Evolutionary conservation across 805 yeast genomes (phyloP), one percentile per base, ranked within the genome.

Genomic region (Myxozyma neglecta): DNA sequence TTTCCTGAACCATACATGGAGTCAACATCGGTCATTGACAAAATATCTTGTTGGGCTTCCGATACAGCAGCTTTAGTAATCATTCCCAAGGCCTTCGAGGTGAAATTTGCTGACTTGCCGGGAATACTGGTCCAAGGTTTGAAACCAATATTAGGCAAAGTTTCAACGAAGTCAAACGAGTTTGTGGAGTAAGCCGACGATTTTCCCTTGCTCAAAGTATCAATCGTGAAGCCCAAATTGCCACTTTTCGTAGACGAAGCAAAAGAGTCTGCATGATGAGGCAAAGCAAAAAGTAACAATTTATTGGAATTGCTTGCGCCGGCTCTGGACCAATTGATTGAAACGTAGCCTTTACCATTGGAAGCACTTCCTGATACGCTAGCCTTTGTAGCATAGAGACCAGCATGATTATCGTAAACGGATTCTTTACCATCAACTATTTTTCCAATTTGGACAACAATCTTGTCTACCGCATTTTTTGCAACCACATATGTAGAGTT

Each of bases 1-100:
- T 94, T 93, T 11, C 98, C 99, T 1, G 96, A 82, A 20, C 89
- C 85, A 75, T 93, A 93, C 89, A 92, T 92, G 0, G 97, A 90
- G 64, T 90, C 90, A 10, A 86, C 77, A 69, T 87, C 77, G n/a
- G 87, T 81, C 73, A 80, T 82, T 16, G 79, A 81, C 3, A 75
- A 75, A 40, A 87, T 80, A 64, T 87, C 89, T 56, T 78, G 83
- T 35, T 79, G 69, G 9, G 82, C 73, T 68, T 88, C 94, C 5
- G 72, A 63, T n/a, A 68, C 70, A 1, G 89, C 87, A 0, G 82
- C 82, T 20, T 71, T 68, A 10, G 76, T 73, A 39, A 88, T 81
- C 36, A 74, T 60, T 1, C 72, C 67, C 43, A 78, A 72, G 0
- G 80, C 78, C 0, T 75, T 80, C 64, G 78, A 35, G 73, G 71